These are phyloP conservation scores for Ligustrum vulgare DNA, from an alignment of 257 asterid genomes.

Conservation along the genomic window DNA sequence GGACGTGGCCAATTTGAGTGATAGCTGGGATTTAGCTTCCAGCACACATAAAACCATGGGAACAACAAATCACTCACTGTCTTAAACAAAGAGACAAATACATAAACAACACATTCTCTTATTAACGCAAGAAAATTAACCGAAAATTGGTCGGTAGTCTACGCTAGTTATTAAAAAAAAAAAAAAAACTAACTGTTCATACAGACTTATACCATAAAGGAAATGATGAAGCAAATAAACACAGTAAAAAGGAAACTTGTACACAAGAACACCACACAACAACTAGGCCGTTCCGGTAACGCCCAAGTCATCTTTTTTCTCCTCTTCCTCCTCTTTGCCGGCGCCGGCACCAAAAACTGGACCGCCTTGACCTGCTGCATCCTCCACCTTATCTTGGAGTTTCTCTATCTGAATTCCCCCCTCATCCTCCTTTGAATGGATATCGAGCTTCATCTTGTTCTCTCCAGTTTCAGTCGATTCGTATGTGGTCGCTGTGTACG, in stretches of 20 bases:
- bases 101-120: no score
- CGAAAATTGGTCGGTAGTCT: no score
- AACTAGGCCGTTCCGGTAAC: slow-evolving; percentile 63
- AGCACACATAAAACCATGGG: no score
- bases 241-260: neutral
- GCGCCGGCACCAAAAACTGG: slow-evolving; percentile 76
- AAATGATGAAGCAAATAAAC: no score
- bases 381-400: slow-evolving; percentile 72
- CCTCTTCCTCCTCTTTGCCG: slow-evolving; percentile 34
- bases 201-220: no score
- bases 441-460: slow-evolving; percentile 60
- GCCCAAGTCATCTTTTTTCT: slow-evolving; percentile 63
- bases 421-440: slow-evolving; percentile 73
- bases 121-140: no score
- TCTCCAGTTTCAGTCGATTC: slow-evolving; percentile 64
- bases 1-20: no score
- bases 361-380: slow-evolving; percentile 80
- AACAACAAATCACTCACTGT: no score
- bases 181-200: no score
- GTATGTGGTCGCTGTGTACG: slow-evolving; percentile 66
- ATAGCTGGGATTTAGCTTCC: no score
- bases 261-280: neutral
- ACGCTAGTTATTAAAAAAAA: no score
- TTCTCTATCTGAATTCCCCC: slow-evolving; percentile 69
- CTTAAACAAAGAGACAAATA: no score